phyloP scores from a whole-genome alignment of 148 eudicot genomes.

The Dianthus caryophyllus region DNA sequence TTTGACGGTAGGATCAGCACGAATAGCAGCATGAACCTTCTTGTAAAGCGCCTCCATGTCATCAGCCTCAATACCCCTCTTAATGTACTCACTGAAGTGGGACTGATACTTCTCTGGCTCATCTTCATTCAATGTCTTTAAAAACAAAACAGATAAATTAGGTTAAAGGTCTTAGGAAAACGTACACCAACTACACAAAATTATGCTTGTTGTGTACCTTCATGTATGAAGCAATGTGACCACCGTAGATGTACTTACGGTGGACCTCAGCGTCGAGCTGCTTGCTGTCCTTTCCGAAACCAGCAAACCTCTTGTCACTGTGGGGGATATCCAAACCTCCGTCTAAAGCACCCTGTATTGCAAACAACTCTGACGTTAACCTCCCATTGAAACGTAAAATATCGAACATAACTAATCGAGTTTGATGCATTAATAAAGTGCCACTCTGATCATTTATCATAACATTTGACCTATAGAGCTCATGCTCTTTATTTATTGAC shows the following conservation, averaged over 20 bases:
- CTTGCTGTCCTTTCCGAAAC: slow-evolving; percentile 59
- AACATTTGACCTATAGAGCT: too few species aligned
- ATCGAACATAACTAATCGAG: too few species aligned
- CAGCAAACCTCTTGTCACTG: slow-evolving; percentile 83
- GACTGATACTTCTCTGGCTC: slow-evolving; percentile 82
- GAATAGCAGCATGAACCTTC: slow-evolving; percentile 79
- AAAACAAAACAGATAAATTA: neutral
- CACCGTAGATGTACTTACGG: slow-evolving; percentile 74
- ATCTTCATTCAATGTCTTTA: slow-evolving; percentile 62
- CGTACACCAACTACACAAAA: too few species aligned
- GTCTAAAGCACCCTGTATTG: slow-evolving; percentile 65
- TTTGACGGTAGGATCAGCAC: slow-evolving; percentile 61
- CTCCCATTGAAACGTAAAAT: neutral
- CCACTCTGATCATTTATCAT: too few species aligned
- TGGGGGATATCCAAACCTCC: slow-evolving; percentile 82
- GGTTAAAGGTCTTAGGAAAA: neutral
- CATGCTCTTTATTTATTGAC: too few species aligned
- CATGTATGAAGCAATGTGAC: slow-evolving; percentile 76
- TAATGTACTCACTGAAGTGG: slow-evolving; percentile 59
- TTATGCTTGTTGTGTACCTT: slow-evolving; percentile 26
- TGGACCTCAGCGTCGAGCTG: slow-evolving; percentile 70
- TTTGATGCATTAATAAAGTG: too few species aligned
- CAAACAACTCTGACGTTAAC: too few species aligned
- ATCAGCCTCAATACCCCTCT: slow-evolving; percentile 56
- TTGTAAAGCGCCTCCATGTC: slow-evolving; percentile 61